Evolutionary conservation across 805 yeast species (phyloP).

Genomic region (Starmerella asiatica): DNA sequence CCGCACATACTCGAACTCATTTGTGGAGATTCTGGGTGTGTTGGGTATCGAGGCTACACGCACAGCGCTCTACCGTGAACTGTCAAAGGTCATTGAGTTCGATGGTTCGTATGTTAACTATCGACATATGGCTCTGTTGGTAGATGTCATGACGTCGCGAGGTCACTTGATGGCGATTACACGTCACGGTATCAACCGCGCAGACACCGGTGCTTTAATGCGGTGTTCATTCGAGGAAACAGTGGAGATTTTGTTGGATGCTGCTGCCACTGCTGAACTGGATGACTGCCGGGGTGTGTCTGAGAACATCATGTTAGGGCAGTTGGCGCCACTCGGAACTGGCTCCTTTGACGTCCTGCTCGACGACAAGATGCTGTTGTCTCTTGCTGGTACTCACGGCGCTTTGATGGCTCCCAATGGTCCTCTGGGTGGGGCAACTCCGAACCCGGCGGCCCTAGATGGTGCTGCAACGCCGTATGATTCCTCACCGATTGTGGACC

Average conservation of each 20-base stretch:
- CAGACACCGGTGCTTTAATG: conserved; percentile 98
- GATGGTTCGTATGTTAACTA: conserved; percentile 99
- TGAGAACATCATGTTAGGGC: conserved; percentile 94
- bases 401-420: conserved; percentile 1
- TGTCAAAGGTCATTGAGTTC: conserved; percentile 92
- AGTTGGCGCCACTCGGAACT: conserved; percentile 96
- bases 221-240: conserved; percentile 99
- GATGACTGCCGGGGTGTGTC: conserved; percentile 99
- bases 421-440: conserved; percentile 33
- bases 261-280: conserved; percentile 94
- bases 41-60: conserved; percentile 98
- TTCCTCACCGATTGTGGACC: conserved; percentile 36
- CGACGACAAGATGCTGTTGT: conserved; percentile 71
- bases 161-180: conserved; percentile 98
- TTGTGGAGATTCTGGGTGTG: conserved; percentile 87
- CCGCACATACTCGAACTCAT: conserved; percentile 89
- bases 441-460: conserved; percentile 27
- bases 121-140: conserved; percentile 94
- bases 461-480: conserved; percentile 93
- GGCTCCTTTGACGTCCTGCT: conserved; percentile 94
- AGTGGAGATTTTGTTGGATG: conserved; percentile 91
- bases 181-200: conserved; percentile 98
- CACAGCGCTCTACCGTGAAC: conserved; percentile 83
- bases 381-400: conserved; percentile 31
- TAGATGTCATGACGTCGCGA: conserved; percentile 96